Percentiles rank a stretch among this genome's conserved stretches.
phyloP scores from a whole-genome alignment of 2,329 filamentous ascomycete species.

The Fusarium cicatricum region DNA sequence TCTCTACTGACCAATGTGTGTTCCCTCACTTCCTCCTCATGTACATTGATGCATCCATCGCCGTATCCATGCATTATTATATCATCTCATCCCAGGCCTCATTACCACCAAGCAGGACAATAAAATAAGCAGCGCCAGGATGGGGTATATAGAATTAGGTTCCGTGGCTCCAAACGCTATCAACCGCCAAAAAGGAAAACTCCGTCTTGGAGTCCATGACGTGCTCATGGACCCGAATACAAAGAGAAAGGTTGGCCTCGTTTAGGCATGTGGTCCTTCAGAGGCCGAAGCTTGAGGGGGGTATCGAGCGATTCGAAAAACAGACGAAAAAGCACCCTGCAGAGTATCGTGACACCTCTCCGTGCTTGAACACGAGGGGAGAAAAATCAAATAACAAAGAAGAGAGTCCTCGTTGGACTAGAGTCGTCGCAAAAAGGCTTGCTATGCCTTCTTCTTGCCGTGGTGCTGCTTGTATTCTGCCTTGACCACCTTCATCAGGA shows the following conservation, averaged over 20 bases:
- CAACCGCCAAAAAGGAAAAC: slow-evolving; percentile 30
- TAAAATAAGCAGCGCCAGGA: slow-evolving; percentile 38
- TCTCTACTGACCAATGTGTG: not conserved
- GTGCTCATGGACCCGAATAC: slow-evolving; percentile 25
- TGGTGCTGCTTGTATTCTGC: slow-evolving; percentile 81
- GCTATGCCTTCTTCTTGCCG: slow-evolving; percentile 54
- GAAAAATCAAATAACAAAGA: slow-evolving; percentile 31
- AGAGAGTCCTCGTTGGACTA: slow-evolving; percentile 30
- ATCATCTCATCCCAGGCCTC: slow-evolving; percentile 16
- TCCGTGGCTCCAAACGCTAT: slow-evolving; percentile 40
- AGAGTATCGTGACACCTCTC: slow-evolving; percentile 37
- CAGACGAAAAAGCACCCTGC: slow-evolving; percentile 30
- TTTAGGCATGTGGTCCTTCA: slow-evolving; percentile 39
- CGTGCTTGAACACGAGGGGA: slow-evolving; percentile 28
- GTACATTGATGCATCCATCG: slow-evolving; percentile 18
- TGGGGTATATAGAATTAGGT: slow-evolving; percentile 42
- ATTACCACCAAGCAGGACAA: slow-evolving; percentile 20
- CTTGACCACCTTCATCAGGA: slow-evolving; percentile 89
- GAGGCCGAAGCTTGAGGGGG: slow-evolving; percentile 35
- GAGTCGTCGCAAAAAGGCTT: slow-evolving; percentile 41
- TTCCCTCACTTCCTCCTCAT: slow-evolving; percentile 20
- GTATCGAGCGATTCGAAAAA: slow-evolving; percentile 39
- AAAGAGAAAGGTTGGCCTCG: slow-evolving; percentile 34
- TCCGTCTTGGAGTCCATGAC: slow-evolving; percentile 36
- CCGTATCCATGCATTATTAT: slow-evolving; percentile 15